Evolutionary conservation across 306 rosid genomes (phyloP).

Genomic region (Trifolium fragiferum): DNA sequence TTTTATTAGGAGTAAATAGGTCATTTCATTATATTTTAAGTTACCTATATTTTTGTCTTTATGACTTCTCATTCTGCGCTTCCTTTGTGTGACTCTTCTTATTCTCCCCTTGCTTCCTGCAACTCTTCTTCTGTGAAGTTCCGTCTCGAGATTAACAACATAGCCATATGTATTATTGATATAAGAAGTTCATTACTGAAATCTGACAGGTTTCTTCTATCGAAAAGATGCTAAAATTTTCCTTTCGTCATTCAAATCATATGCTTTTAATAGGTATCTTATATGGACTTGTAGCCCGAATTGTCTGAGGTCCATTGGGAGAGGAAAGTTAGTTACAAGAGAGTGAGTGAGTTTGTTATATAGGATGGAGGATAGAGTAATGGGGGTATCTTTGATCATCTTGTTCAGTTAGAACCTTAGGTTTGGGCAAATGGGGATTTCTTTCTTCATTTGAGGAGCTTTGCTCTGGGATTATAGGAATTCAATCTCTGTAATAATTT

Average conservation of each 20-base stretch:
- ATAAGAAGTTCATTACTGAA: neutral
- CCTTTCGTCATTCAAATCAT: conserved; percentile 27
- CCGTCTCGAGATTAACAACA: neutral
- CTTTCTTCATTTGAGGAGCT: no score
- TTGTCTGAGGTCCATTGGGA: no score
- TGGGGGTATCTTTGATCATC: no score
- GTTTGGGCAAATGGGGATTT: no score
- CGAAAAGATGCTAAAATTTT: conserved; percentile 23
- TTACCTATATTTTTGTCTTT: neutral
- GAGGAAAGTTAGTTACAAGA: no score
- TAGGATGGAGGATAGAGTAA: no score
- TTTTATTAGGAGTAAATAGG: neutral
- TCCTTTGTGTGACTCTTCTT: neutral
- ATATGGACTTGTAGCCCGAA: no score
- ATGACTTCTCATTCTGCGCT: neutral
- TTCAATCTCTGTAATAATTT: no score
- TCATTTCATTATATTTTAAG: neutral
- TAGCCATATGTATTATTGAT: neutral
- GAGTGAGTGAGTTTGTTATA: no score
- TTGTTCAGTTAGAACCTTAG: no score
- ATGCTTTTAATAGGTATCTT: neutral
- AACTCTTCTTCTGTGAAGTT: neutral
- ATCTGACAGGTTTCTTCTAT: conserved; percentile 21
- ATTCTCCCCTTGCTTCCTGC: neutral
- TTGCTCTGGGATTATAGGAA: no score